Percentiles rank a stretch among this genome's conserved stretches.
These are phyloP conservation scores for Zygotorulaspora sp. DNA, from an alignment of 805 yeast genomes.

Conservation along the genomic window DNA sequence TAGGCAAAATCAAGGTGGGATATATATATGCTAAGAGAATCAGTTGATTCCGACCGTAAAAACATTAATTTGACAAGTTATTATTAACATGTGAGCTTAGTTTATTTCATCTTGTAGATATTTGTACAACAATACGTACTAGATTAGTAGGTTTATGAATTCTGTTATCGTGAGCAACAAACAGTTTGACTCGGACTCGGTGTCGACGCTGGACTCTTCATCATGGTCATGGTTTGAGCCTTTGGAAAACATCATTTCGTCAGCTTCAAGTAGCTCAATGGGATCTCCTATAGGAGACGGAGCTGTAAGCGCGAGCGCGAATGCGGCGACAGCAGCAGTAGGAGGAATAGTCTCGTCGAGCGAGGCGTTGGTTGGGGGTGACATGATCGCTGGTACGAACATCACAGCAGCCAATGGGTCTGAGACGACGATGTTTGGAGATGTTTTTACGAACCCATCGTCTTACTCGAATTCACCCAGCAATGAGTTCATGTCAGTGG, in stretches of 20 bases:
- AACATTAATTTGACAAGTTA: background rate
- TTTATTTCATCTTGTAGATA: background rate
- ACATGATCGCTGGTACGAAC: constrained; percentile 1
- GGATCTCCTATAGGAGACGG: constrained; percentile 19
- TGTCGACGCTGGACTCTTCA: constrained; percentile 11
- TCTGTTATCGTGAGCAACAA: constrained; percentile 1
- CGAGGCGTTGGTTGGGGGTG: constrained; percentile 1
- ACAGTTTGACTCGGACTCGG: constrained; percentile 9
- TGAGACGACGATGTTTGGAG: constrained; percentile 3
- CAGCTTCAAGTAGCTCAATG: constrained; percentile 24
- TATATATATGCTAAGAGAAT: constrained; percentile 1
- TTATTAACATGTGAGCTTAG: background rate
- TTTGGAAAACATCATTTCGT: constrained; percentile 25
- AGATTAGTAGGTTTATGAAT: constrained; percentile 2
- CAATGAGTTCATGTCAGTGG: constrained; percentile 1
- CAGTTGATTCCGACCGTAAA: constrained; percentile 1
- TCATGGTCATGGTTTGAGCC: constrained; percentile 28
- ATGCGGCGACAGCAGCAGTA: background rate
- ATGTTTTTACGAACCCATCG: constrained; percentile 12
- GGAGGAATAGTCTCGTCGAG: background rate
- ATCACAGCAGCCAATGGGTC: background rate
- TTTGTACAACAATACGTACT: constrained; percentile 1
- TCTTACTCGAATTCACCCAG: constrained; percentile 13
- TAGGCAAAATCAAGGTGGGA: background rate
- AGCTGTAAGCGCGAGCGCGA: constrained; percentile 3